Evolutionary conservation across 345 rosid genomes (phyloP), one percentile per base, ranked within the genome.

Genomic region (Excoecaria agallocha): DNA sequence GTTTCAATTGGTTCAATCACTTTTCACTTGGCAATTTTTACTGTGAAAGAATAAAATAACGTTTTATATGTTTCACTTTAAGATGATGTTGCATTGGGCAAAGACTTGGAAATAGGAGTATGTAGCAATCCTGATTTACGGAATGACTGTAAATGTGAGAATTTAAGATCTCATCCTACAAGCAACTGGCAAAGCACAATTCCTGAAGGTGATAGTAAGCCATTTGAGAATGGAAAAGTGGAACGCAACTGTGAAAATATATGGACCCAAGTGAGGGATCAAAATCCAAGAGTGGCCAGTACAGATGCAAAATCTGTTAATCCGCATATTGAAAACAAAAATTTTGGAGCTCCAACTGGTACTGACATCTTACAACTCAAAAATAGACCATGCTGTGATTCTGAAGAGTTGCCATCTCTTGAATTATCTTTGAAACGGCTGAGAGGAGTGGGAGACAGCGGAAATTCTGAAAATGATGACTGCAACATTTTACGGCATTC

Each of bases 401-500:
- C 30, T 30, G 82, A 82, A 66, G 85, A 85, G 69, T 73, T 69
- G 63, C 87, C 82, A 76, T 82, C 88, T 25, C 79, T 78, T 52
- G 87, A 88, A 76, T 85, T 75, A 63, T 85, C 81, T 72, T 73
- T 85, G 61, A 85, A 75, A 78, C 81, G 86, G 79, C 67, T 70
- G 41, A 80, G 77, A 75, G 86, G 87, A 51, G 82, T 30, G 37
- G 80, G 72, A 37, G 87, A 82, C 60, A n/a, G 56, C 58, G 83
- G 74, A 37, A 83, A 63, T 73, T 52, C 81, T 69, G 79, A 76
- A 64, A 71, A 62, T 37, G 83, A 83, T 71, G 90, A 87, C 43
- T 82, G 51, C 74, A 87, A 82, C 76, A 81, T 82, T 76, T 69
- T 92, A 78, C 84, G 85, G 77, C 95, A 87, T 77, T 92, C 92